phyloP scores from a whole-genome alignment of 805 yeast species.

The Barnettozyma wickerhamii region DNA sequence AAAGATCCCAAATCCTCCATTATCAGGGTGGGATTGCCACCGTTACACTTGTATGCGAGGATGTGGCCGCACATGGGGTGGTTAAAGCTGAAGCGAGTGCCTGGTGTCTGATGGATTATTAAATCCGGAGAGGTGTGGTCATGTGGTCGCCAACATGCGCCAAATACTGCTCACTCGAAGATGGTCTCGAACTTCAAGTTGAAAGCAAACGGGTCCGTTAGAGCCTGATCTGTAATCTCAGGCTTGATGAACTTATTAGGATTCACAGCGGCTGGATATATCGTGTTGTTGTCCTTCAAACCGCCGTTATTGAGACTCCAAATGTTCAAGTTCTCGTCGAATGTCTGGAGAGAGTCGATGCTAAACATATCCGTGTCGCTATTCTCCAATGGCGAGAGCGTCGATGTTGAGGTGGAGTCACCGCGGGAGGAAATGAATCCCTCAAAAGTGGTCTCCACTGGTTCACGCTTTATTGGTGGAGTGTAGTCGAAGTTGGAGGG shows the following conservation, averaged over 20 bases:
- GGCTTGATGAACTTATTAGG: neutral
- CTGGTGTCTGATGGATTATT: too few species aligned
- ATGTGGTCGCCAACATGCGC: neutral
- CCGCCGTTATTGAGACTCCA: neutral
- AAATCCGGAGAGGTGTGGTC: too few species aligned
- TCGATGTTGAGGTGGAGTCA: constrained; percentile 2
- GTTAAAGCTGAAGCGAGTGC: too few species aligned
- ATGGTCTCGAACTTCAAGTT: constrained; percentile 4
- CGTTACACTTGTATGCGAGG: too few species aligned
- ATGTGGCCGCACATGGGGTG: too few species aligned
- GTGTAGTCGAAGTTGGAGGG: neutral
- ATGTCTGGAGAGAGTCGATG: constrained; percentile 7
- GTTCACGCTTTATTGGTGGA: neutral
- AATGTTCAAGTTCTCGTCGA: neutral
- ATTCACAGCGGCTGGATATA: too few species aligned
- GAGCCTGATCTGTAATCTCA: neutral
- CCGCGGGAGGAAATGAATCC: neutral
- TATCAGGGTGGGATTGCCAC: too few species aligned
- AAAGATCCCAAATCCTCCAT: too few species aligned
- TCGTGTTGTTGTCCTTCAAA: neutral
- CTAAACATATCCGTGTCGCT: constrained; percentile 8
- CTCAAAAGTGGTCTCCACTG: constrained; percentile 1
- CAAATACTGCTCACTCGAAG: constrained; percentile 1
- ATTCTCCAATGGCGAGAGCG: constrained; percentile 7
- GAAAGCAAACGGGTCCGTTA: constrained; percentile 1